Base-by-base conservation (phyloP, 73 alveolate species). In the Paramecium primaurelia region DNA sequence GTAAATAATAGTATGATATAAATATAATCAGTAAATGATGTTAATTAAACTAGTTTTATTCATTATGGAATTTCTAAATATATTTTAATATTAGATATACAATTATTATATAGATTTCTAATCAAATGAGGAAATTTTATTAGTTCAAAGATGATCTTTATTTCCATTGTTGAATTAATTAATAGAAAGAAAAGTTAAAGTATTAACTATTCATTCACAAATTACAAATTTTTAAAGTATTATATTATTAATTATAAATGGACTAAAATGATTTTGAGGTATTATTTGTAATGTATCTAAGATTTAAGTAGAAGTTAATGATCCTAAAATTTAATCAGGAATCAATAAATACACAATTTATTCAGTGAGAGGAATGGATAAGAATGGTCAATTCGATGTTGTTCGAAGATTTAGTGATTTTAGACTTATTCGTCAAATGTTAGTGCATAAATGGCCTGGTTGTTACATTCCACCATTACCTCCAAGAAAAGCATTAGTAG, bases 391-490 rank as follows among this genome's bases (percentile, higher is more conserved):
- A 34, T 95, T 96, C 75, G 99, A 95, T 71, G 93, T 86, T 26
- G 60, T 42, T 59, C 86, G 98, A n/a, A 96, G 99, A 83, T 96
- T 91, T 89, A 96, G 90, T 40, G 99, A 96, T 26, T 96, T 96
- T 84, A 25, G 30, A 37, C 75, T 94, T 26, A 88, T 96, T 14
- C 75, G 97, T 83, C 36, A 77, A 38, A 93, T 86, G 2, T 83
- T 96, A 1, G 92, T 86, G 16, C 84, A 47, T 1, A 83, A 96
- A 71, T 95, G 92, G 94, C 99, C 99, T 4, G 99, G 99, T 4
- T 86, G 96, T 49, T 96, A 93, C 86, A 86, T 96, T 30, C 99
- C 99, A 30, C 97, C 97, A 36, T 93, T 96, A 40, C 99, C 99
- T 32, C 69, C 68, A 9, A 59, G 59, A 18, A 75, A 86, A 59